A percentile compares a stretch with the other conserved stretches of the same genome.
Evolutionary conservation across 2,329 filamentous ascomycete species (phyloP).

Genomic region (Eurotiales sp.): DNA sequence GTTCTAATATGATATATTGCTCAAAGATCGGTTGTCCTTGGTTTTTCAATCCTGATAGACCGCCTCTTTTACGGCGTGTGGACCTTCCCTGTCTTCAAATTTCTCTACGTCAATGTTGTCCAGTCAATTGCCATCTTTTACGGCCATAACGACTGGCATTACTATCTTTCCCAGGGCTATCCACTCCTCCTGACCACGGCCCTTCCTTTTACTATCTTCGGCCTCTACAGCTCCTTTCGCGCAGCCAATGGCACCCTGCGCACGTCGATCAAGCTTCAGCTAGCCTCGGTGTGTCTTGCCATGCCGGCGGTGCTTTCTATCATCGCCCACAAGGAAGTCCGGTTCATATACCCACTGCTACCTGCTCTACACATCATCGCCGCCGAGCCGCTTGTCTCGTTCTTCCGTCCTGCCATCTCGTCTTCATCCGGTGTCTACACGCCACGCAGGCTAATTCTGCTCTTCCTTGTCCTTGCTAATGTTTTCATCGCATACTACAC

Average conservation of each 20-base stretch:
- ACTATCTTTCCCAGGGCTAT: conserved; percentile 86
- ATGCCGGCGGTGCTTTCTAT: conserved; percentile 65
- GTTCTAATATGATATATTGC: no score
- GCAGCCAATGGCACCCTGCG: conserved; percentile 18
- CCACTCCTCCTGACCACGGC: conserved; percentile 81
- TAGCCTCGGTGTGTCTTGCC: conserved; percentile 57
- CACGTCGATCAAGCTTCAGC: conserved; percentile 44
- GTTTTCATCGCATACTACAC: conserved; percentile 68
- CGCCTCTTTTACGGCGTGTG: conserved; percentile 76
- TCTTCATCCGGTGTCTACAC: conserved; percentile 30
- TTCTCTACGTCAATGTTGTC: conserved; percentile 85
- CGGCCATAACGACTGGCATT: conserved; percentile 83
- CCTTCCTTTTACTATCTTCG: conserved; percentile 69
- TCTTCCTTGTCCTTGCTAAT: conserved; percentile 62
- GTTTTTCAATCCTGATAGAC: conserved; percentile 65
- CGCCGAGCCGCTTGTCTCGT: conserved; percentile 61
- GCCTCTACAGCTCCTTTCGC: conserved; percentile 53
- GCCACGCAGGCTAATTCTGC: conserved; percentile 52
- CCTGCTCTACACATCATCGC: conserved; percentile 80
- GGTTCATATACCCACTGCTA: conserved; percentile 91
- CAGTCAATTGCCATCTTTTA: conserved; percentile 90
- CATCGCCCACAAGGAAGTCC: conserved; percentile 93
- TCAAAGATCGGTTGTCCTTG: conserved; percentile 59
- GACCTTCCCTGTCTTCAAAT: conserved; percentile 84
- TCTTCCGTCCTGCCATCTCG: conserved; percentile 54